A percentile compares a stretch with the other conserved stretches of the same genome.
phyloP scores from a whole-genome alignment of 345 rosid genomes.

The Gossypium australe region DNA sequence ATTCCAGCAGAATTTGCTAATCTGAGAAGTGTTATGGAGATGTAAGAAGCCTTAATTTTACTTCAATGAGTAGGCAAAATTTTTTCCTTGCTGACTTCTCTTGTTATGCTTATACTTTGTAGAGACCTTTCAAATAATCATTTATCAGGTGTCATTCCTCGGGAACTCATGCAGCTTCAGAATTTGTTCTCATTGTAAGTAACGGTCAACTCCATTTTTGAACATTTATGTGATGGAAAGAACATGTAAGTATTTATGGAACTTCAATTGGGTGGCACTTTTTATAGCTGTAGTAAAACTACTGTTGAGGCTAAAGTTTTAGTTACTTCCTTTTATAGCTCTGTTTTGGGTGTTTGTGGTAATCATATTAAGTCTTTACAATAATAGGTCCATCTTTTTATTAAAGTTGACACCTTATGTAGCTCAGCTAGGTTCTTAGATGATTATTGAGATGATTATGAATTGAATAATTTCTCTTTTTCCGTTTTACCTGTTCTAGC shows the following conservation, averaged over 20 bases:
- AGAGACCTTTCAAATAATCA: slow-evolving; percentile 90
- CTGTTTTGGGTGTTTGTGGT: not conserved
- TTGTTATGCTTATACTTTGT: slow-evolving; percentile 16
- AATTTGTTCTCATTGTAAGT: slow-evolving; percentile 64
- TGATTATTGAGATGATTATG: too few relatives aligned
- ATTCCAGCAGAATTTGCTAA: slow-evolving; percentile 89
- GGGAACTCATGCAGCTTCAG: slow-evolving; percentile 76
- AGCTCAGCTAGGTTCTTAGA: too few relatives aligned
- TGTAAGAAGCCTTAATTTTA: slow-evolving; percentile 40
- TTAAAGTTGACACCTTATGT: too few relatives aligned
- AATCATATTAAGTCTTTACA: too few relatives aligned
- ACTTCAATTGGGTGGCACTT: too few relatives aligned
- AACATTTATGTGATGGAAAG: not conserved
- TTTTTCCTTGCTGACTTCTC: slow-evolving; percentile 16
- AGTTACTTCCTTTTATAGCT: not conserved
- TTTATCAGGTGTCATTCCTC: slow-evolving; percentile 71
- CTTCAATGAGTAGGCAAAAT: not conserved
- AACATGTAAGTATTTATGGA: not conserved
- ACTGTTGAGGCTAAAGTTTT: not conserved
- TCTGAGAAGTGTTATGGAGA: slow-evolving; percentile 85
- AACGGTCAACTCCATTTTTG: not conserved
- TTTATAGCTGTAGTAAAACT: too few relatives aligned
- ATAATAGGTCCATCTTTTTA: too few relatives aligned
- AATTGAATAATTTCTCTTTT: too few relatives aligned
- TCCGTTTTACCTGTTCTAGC: too few relatives aligned